phyloP scores from a whole-genome alignment of 768 basidiomycete genomes.

The Pisolithus orientalis region DNA sequence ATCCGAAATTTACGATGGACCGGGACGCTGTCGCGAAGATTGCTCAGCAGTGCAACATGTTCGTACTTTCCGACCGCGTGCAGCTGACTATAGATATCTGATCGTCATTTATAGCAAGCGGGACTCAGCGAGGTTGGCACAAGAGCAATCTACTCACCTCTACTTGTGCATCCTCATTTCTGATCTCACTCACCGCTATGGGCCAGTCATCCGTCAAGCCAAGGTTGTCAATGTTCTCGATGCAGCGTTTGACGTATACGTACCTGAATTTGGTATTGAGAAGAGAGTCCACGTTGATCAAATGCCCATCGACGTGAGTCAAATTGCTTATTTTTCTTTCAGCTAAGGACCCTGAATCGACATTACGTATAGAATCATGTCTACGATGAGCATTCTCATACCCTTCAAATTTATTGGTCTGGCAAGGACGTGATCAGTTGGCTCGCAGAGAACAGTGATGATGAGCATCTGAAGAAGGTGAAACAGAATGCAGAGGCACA shows the following conservation, averaged over 20 bases:
- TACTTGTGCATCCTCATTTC: constrained; percentile 93
- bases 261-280: constrained; percentile 97
- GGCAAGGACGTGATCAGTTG: constrained; percentile 88
- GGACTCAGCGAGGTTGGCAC: constrained; percentile 86
- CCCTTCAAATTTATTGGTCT: constrained; percentile 95
- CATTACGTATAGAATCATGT: constrained; percentile 68
- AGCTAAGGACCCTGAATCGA: constrained; percentile 11
- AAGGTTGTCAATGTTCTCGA: constrained; percentile 95
- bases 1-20: constrained; percentile 93
- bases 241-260: constrained; percentile 92
- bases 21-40: constrained; percentile 96
- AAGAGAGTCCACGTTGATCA: constrained; percentile 98
- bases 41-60: constrained; percentile 98
- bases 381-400: constrained; percentile 91
- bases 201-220: constrained; percentile 93
- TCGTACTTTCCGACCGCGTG: constrained; percentile 18
- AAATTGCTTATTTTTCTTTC: not conserved
- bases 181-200: constrained; percentile 90
- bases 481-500: constrained; percentile 90
- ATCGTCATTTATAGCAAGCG: constrained; percentile 54
- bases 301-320: constrained; percentile 91
- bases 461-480: constrained; percentile 92
- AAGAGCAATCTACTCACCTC: constrained; percentile 94
- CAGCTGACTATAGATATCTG: not conserved
- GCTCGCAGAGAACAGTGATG: constrained; percentile 93